These are phyloP conservation scores for Marchantia paleacea DNA, from an alignment of 225 moss, liverwort and hornwort species.

Conservation along the genomic window DNA sequence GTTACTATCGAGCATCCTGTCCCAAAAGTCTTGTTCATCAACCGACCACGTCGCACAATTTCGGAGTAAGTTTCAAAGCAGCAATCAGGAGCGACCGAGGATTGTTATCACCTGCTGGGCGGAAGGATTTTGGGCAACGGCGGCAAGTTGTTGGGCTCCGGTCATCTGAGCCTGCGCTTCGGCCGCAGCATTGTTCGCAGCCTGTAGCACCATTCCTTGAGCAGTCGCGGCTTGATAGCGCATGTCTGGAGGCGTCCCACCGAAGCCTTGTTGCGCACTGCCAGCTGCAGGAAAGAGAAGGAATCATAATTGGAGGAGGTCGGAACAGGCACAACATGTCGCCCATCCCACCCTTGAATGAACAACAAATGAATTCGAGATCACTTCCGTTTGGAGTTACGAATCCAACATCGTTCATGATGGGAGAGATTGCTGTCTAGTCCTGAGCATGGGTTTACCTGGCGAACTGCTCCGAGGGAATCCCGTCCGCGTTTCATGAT, in stretches of 20 bases:
- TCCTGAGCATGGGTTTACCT: neutral
- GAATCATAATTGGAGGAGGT: neutral
- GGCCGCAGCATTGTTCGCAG: slow-evolving; percentile 32
- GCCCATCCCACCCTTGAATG: too few species aligned
- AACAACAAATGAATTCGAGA: too few species aligned
- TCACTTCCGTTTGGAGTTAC: too few species aligned
- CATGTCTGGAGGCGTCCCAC: neutral
- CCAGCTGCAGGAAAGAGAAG: neutral
- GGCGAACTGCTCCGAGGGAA: slow-evolving; percentile 17
- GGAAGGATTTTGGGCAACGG: slow-evolving; percentile 24
- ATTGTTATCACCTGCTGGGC: slow-evolving; percentile 26
- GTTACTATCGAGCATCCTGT: neutral
- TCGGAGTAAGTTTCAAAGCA: neutral
- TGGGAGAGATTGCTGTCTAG: neutral
- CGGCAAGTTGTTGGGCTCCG: slow-evolving; percentile 36
- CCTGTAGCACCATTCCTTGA: slow-evolving; percentile 21
- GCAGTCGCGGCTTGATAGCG: neutral
- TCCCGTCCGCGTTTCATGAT: neutral
- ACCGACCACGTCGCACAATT: neutral
- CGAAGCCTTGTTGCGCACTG: neutral
- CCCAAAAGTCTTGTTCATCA: neutral
- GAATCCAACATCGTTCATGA: neutral
- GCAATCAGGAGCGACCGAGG: neutral
- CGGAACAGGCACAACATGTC: neutral
- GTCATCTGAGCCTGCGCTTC: slow-evolving; percentile 36